phyloP scores from a whole-genome alignment of 768 basidiomycete species.

The Lactifluus volemus region DNA sequence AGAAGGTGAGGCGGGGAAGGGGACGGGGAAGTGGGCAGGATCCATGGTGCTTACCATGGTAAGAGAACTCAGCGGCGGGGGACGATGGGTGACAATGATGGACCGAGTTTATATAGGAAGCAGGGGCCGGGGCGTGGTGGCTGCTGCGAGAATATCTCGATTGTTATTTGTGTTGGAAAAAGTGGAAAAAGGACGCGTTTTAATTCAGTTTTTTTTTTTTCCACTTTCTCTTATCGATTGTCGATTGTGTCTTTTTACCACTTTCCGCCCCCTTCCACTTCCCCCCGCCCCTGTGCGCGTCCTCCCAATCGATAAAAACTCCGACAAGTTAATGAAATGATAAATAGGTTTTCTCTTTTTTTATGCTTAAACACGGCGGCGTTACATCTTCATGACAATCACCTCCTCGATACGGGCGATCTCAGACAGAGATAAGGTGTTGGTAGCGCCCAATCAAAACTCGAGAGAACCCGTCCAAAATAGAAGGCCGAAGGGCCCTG shows the following conservation, averaged over 20 bases:
- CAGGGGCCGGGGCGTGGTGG: constrained; percentile 14
- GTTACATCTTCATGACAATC: not conserved
- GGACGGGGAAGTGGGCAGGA: not conserved
- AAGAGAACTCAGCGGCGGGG: not conserved
- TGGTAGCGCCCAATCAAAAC: not conserved
- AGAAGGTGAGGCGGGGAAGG: not conserved
- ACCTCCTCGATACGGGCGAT: not conserved
- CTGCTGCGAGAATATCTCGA: constrained; percentile 8
- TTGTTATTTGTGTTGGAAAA: not conserved
- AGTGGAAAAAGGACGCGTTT: not conserved
- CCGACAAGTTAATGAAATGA: not conserved
- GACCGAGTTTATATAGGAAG: constrained; percentile 19
- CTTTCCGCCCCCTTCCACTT: no score
- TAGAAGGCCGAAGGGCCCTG: not conserved
- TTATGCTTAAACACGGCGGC: not conserved
- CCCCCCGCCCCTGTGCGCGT: not conserved
- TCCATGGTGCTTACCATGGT: constrained; percentile 12
- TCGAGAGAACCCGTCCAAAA: not conserved
- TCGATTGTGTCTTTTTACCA: not conserved
- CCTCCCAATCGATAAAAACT: not conserved
- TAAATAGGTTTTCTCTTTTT: no score
- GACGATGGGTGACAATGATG: constrained; percentile 5
- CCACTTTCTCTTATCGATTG: constrained; percentile 13
- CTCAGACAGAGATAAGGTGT: constrained; percentile 10
- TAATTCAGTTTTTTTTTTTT: constrained; percentile 8